These are phyloP conservation scores for Mucor irregularis DNA, from an alignment of 371 early-diverging fungal species.

Conservation along the genomic window DNA sequence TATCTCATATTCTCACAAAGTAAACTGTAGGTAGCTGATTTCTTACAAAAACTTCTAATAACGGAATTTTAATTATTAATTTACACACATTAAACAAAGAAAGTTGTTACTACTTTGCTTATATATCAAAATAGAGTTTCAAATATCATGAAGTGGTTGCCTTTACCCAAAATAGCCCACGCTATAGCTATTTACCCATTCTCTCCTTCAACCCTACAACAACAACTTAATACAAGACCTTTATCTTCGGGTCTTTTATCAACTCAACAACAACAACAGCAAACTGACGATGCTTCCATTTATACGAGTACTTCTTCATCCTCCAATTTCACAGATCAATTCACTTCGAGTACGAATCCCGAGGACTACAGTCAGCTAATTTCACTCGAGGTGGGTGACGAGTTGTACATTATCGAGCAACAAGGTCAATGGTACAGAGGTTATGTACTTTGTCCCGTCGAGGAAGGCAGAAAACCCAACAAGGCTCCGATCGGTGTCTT, in stretches of 20 bases:
- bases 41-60: not conserved
- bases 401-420: slow-evolving; percentile 56
- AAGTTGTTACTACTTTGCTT: not conserved
- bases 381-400: slow-evolving; percentile 58
- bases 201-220: slow-evolving; percentile 30
- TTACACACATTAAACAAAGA: not conserved
- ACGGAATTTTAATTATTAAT: slow-evolving; percentile 3
- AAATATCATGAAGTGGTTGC: slow-evolving; percentile 48
- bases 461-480: slow-evolving; percentile 44
- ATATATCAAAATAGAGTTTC: not conserved
- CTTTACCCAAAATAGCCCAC: slow-evolving; percentile 54
- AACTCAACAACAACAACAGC: slow-evolving; percentile 13
- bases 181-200: slow-evolving; percentile 56
- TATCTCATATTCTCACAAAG: too few relatives aligned
- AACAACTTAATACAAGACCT: not conserved
- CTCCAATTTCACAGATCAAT: slow-evolving; percentile 19
- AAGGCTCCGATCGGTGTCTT: slow-evolving; percentile 61
- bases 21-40: not conserved
- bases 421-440: slow-evolving; percentile 68
- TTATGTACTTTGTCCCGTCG: slow-evolving; percentile 55
- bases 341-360: slow-evolving; percentile 19
- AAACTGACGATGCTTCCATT: slow-evolving; percentile 25
- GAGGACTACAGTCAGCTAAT: slow-evolving; percentile 41
- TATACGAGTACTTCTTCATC: slow-evolving; percentile 32
- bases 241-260: slow-evolving; percentile 26